Evolutionary conservation across 768 basidiomycete species (phyloP).

Genomic region (Sistotremastrum niveocremeum): DNA sequence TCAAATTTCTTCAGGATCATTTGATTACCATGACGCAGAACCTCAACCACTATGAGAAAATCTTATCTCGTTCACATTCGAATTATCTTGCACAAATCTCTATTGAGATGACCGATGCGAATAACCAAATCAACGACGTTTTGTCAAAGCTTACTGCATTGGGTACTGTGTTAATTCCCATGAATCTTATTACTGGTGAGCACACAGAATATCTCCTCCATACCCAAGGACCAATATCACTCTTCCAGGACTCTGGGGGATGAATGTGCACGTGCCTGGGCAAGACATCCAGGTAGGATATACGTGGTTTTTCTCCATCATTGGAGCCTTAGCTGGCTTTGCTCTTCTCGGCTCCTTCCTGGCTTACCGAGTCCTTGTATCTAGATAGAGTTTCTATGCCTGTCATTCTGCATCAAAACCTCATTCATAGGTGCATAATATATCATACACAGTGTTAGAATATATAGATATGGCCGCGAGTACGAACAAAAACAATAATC

Average conservation of each 20-base stretch:
- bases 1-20: constrained; percentile 48
- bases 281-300: constrained; percentile 49
- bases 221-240: not conserved
- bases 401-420: too few relatives aligned
- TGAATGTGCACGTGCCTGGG: constrained; percentile 97
- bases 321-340: constrained; percentile 67
- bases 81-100: constrained; percentile 99
- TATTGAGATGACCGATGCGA: constrained; percentile 99
- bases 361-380: too few relatives aligned
- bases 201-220: not conserved
- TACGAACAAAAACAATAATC: too few relatives aligned
- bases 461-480: too few relatives aligned
- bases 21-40: constrained; percentile 99
- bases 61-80: constrained; percentile 94
- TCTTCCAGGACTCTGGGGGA: constrained; percentile 75
- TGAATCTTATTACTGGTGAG: constrained; percentile 89
- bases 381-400: too few relatives aligned
- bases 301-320: constrained; percentile 81
- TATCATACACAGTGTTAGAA: too few relatives aligned
- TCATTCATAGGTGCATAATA: too few relatives aligned
- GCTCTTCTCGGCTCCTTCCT: constrained; percentile 45
- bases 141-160: constrained; percentile 93
- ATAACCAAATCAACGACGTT: constrained; percentile 99
- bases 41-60: constrained; percentile 99
- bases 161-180: constrained; percentile 93